These are phyloP conservation scores for Blepharisma undulans DNA, from an alignment of 169 alveolate genomes.

Conservation along the genomic window DNA sequence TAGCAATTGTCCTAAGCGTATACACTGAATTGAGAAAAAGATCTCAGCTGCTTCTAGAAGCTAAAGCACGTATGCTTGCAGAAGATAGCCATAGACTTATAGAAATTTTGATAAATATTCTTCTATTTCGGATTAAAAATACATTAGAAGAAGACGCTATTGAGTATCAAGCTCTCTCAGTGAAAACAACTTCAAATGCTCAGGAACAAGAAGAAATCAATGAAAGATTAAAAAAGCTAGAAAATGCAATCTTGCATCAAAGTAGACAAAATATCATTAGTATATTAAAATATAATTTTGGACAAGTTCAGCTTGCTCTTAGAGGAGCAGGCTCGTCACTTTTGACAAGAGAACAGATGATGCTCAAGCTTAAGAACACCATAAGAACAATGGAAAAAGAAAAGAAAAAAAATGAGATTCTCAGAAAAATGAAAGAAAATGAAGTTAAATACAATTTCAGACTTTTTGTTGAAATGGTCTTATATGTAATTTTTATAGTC, in stretches of 20 bases:
- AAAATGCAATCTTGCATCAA: not conserved
- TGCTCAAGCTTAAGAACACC: not conserved
- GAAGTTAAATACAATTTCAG: slow-evolving; percentile 32
- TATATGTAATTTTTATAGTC: slow-evolving; percentile 33
- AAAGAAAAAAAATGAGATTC: not conserved
- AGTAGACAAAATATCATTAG: not conserved
- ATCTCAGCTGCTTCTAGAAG: slow-evolving; percentile 39
- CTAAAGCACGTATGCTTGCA: slow-evolving; percentile 46
- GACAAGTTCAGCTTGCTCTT: not conserved
- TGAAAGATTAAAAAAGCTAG: not conserved
- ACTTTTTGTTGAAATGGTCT: slow-evolving; percentile 26
- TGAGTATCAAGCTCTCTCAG: slow-evolving; percentile 15
- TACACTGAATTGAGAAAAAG: slow-evolving; percentile 36
- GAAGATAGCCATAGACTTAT: slow-evolving; percentile 12
- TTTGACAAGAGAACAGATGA: slow-evolving; percentile 33
- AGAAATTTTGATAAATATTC: slow-evolving; percentile 38
- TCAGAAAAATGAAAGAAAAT: not conserved
- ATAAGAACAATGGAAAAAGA: slow-evolving; percentile 23
- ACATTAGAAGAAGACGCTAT: slow-evolving; percentile 34
- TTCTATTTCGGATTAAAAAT: slow-evolving; percentile 39
- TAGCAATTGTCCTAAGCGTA: slow-evolving; percentile 45
- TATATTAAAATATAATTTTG: not conserved
- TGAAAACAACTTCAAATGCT: not conserved
- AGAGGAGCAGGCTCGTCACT: not conserved
- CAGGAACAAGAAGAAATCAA: not conserved